phyloP scores from a whole-genome alignment of 2,329 filamentous ascomycete species.

The Fusarium mexicanum region DNA sequence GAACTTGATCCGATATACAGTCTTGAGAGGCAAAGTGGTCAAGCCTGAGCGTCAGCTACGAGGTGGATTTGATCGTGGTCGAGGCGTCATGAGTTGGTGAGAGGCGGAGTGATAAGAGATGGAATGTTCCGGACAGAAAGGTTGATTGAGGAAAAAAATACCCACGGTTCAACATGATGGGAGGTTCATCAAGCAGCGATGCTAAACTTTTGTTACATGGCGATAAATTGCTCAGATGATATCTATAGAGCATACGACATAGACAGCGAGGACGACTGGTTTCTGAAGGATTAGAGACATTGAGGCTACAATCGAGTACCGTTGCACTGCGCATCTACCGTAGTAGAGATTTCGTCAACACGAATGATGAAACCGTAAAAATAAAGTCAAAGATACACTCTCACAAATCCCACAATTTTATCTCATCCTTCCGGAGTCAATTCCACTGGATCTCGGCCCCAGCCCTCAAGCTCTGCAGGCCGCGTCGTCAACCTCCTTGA shows the following conservation, averaged over 20 bases:
- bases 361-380: not conserved
- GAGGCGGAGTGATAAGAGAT: not conserved
- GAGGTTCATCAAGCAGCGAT: not conserved
- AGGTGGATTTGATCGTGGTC: slow-evolving; percentile 88
- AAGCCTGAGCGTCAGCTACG: slow-evolving; percentile 87
- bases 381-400: not conserved
- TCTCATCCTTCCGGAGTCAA: not conserved
- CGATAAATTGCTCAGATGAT: not conserved
- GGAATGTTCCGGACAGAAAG: not conserved
- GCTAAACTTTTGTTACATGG: not conserved
- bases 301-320: not conserved
- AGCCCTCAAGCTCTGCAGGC: not conserved
- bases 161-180: not conserved
- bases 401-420: slow-evolving; percentile 6
- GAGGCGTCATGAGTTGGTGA: slow-evolving; percentile 87
- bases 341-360: not conserved
- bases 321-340: not conserved
- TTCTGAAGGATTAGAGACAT: not conserved
- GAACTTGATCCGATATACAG: slow-evolving; percentile 87
- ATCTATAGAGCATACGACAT: slow-evolving; percentile 8
- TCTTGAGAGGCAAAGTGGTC: slow-evolving; percentile 92
- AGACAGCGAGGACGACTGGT: not conserved
- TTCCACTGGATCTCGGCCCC: slow-evolving; percentile 18
- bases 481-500: slow-evolving; percentile 15
- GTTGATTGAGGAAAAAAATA: slow-evolving; percentile 3